Evolutionary conservation across 164 flowering plant species (phyloP).

Genomic region (Santalum album): DNA sequence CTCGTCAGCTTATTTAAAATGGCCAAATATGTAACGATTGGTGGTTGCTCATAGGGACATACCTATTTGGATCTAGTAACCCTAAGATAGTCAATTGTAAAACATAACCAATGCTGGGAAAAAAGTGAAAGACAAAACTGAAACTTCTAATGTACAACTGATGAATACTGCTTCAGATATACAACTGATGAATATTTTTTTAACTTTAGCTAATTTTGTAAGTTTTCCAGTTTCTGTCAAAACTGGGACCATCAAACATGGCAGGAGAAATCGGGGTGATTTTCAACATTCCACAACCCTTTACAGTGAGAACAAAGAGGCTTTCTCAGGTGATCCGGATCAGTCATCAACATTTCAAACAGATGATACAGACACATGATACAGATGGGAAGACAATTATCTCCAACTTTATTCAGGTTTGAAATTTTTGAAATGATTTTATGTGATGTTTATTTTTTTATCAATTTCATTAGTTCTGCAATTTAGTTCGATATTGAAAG

Average conservation of each 20-base stretch:
- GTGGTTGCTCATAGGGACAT: too few species aligned
- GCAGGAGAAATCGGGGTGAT: slow-evolving; percentile 81
- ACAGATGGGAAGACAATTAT: slow-evolving; percentile 49
- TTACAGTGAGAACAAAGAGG: slow-evolving; percentile 75
- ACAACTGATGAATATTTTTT: neutral
- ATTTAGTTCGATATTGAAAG: neutral
- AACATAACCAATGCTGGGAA: too few species aligned
- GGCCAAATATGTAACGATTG: too few species aligned
- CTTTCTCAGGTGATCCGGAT: slow-evolving; percentile 73
- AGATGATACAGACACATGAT: slow-evolving; percentile 45
- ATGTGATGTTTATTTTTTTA: neutral
- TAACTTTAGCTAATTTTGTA: neutral
- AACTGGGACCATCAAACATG: slow-evolving; percentile 53
- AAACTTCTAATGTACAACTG: too few species aligned
- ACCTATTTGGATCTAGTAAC: too few species aligned
- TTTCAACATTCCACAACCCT: slow-evolving; percentile 81
- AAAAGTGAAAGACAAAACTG: too few species aligned
- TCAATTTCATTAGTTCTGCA: neutral
- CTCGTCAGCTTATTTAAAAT: too few species aligned
- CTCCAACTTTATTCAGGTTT: slow-evolving; percentile 57
- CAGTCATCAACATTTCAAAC: slow-evolving; percentile 72
- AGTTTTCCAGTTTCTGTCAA: slow-evolving; percentile 44
- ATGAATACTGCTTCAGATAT: too few species aligned
- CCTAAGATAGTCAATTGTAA: too few species aligned
- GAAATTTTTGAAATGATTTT: slow-evolving; percentile 7